These are phyloP conservation scores for Meripilus lineatus DNA, from an alignment of 1,284 basidiomycete genomes.

Conservation along the genomic window DNA sequence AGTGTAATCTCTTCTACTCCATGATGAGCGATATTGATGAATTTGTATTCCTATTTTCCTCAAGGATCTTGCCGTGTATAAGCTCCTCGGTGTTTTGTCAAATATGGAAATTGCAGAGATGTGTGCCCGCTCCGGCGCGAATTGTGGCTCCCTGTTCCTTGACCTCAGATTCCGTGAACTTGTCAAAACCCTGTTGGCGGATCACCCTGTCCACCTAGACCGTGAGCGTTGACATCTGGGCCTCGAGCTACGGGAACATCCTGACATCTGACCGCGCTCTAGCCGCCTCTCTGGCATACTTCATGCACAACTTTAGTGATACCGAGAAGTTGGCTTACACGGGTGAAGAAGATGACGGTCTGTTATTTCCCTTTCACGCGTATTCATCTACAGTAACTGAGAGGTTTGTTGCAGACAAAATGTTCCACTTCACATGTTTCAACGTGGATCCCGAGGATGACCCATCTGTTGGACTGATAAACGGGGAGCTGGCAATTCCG, in stretches of 20 bases:
- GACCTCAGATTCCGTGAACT: constrained; percentile 78
- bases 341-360: constrained; percentile 71
- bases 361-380: constrained; percentile 16
- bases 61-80: constrained; percentile 69
- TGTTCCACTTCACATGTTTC: constrained; percentile 82
- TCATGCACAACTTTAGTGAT: constrained; percentile 82
- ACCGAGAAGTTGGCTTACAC: constrained; percentile 76
- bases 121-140: constrained; percentile 75
- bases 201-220: constrained; percentile 78
- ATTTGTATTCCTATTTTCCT: constrained; percentile 5
- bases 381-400: constrained; percentile 10
- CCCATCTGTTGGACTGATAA: constrained; percentile 64
- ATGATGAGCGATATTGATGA: constrained; percentile 1
- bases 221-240: constrained; percentile 6
- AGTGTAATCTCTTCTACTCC: constrained; percentile 4
- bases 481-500: constrained; percentile 76
- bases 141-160: constrained; percentile 80
- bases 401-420: constrained; percentile 44
- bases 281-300: constrained; percentile 31
- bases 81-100: constrained; percentile 70
- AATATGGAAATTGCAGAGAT: constrained; percentile 82
- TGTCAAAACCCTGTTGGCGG: constrained; percentile 60
- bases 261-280: background rate
- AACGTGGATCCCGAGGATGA: constrained; percentile 75
- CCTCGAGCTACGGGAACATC: background rate